These are phyloP conservation scores for Chytriomyces sp. DNA, from an alignment of 192 early-diverging fungal genomes.

Conservation along the genomic window DNA sequence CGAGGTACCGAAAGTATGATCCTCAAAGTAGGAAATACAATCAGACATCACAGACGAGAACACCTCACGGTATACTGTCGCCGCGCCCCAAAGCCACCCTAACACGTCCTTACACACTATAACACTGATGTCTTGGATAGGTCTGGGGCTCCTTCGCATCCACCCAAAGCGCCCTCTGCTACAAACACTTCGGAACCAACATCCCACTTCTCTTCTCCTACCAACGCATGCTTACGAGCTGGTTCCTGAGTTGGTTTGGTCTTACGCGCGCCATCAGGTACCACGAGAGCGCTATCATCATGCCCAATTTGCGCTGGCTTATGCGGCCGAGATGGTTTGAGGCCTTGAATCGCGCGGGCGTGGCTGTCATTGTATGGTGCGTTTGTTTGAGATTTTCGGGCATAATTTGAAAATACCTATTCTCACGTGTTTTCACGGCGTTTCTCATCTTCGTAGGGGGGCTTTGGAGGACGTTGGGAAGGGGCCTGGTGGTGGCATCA, in stretches of 20 bases:
- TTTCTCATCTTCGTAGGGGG: background rate
- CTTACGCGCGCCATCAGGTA: slow-evolving; percentile 38
- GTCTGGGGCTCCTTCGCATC: slow-evolving; percentile 49
- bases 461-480: background rate
- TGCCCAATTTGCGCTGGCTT: slow-evolving; percentile 42
- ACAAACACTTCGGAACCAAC: slow-evolving; percentile 33
- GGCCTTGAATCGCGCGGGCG: slow-evolving; percentile 40
- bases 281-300: slow-evolving; percentile 43
- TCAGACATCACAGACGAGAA: no score
- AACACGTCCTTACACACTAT: no score
- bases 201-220: slow-evolving; percentile 52
- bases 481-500: slow-evolving; percentile 46
- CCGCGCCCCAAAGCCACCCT: no score
- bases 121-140: no score
- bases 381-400: background rate
- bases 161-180: slow-evolving; percentile 27
- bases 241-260: slow-evolving; percentile 36
- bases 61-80: no score
- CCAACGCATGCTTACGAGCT: slow-evolving; percentile 14
- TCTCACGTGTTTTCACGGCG: background rate
- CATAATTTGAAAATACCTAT: no score
- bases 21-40: no score
- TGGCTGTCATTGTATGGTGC: slow-evolving; percentile 50
- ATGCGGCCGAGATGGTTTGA: slow-evolving; percentile 29
- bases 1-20: no score